Conservation (phyloP, 495 filamentous ascomycete genomes). For the Hypoxylon lenormandii region DNA sequence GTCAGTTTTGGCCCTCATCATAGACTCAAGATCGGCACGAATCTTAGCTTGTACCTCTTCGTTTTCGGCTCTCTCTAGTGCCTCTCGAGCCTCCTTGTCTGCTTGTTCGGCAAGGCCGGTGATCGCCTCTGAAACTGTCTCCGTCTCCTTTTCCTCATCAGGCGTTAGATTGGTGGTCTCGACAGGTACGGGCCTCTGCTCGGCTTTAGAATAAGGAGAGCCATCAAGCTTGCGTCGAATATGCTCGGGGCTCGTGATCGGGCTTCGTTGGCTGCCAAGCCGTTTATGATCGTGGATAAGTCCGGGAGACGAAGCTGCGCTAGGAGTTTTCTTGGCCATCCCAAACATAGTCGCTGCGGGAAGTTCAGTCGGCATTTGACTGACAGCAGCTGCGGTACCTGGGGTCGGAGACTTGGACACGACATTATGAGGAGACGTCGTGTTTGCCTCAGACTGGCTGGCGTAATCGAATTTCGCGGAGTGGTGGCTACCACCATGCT, state of each 20-base stretch:
- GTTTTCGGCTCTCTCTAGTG: conserved; percentile 68
- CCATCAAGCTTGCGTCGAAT: conserved; percentile 57
- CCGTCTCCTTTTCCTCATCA: conserved; percentile 59
- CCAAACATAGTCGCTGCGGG: conserved; percentile 50
- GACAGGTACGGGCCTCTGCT: conserved; percentile 19
- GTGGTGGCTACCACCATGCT: conserved; percentile 45
- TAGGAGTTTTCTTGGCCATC: conserved; percentile 56
- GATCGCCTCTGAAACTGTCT: conserved; percentile 78
- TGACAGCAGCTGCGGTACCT: conserved; percentile 43
- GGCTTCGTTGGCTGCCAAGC: conserved; percentile 54
- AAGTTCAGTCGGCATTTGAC: conserved; percentile 45
- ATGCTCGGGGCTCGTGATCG: conserved; percentile 58
- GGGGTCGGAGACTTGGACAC: conserved; percentile 60
- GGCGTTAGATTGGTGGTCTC: conserved; percentile 10
- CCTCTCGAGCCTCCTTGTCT: conserved; percentile 75
- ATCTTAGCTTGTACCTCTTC: conserved; percentile 64
- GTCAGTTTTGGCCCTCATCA: conserved; percentile 58
- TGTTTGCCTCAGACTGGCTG: conserved; percentile 52
- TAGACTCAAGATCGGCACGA: conserved; percentile 58
- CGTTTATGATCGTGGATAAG: conserved; percentile 55
- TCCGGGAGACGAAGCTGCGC: conserved; percentile 46
- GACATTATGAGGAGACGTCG: conserved; percentile 52
- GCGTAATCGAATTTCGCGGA: conserved; percentile 45
- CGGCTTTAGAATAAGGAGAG: conserved; percentile 38
- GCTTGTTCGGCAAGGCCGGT: conserved; percentile 74